Percentiles rank a stretch among this genome's conserved stretches.
phyloP scores from a whole-genome alignment of 345 rosid genomes.

The Cardamine occulta region DNA sequence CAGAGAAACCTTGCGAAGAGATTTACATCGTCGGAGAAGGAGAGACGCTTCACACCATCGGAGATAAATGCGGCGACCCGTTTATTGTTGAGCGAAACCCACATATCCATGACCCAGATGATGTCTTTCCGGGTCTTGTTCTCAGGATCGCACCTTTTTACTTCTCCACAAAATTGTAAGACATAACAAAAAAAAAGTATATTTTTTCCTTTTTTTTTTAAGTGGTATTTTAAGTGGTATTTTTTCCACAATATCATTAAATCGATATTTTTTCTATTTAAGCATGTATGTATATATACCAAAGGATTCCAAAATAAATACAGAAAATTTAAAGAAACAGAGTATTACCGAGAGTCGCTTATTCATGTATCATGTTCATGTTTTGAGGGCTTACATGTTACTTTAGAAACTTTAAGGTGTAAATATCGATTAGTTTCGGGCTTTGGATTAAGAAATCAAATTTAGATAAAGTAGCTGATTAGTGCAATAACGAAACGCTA shows the following conservation, averaged over 20 bases:
- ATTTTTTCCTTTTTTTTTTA: not conserved
- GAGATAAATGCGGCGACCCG: conserved; percentile 82
- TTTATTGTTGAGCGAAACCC: conserved; percentile 79
- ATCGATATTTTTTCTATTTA: not conserved
- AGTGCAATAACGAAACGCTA: conserved; percentile 22
- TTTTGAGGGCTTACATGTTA: conserved; percentile 1
- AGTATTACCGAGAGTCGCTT: not conserved
- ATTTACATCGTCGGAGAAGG: conserved; percentile 80
- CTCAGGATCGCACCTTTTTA: conserved; percentile 66
- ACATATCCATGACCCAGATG: conserved; percentile 83
- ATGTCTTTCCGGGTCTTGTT: conserved; percentile 86
- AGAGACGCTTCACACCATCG: conserved; percentile 74
- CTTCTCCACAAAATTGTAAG: conserved; percentile 32
- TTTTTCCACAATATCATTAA: too few relatives aligned
- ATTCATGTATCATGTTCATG: conserved; percentile 18
- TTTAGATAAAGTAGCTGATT: not conserved
- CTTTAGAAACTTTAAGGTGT: not conserved
- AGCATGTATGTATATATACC: conserved; percentile 23
- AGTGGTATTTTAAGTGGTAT: too few relatives aligned
- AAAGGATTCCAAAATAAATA: not conserved
- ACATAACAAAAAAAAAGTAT: not conserved
- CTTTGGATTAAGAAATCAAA: not conserved
- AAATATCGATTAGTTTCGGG: not conserved
- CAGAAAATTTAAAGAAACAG: conserved; percentile 32
- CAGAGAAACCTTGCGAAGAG: conserved; percentile 69